Conservation (phyloP, 345 rosid genomes). For the Excoecaria cochinchinensis region DNA sequence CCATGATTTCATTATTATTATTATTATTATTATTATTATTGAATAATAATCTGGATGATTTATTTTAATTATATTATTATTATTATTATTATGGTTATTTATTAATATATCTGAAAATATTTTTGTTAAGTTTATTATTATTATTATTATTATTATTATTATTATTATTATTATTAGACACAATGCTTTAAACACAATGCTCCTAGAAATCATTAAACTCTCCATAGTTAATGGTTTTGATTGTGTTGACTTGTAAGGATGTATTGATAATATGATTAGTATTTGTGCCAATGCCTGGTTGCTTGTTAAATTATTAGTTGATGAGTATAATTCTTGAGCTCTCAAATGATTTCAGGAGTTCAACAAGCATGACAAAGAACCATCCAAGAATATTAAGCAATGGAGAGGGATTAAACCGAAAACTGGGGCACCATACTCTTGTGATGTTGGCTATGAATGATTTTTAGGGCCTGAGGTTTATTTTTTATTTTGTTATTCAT, state of each 20-base stretch:
- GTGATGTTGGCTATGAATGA: slow-evolving; percentile 94
- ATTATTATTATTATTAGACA: no score
- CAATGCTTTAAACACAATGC: neutral
- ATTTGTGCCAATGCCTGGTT: slow-evolving; percentile 15
- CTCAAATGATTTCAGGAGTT: slow-evolving; percentile 61
- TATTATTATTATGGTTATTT: no score
- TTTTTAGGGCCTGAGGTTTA: slow-evolving; percentile 98
- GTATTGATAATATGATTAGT: slow-evolving; percentile 4
- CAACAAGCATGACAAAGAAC: slow-evolving; percentile 97
- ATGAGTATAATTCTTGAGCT: neutral
- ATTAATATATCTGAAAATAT: no score
- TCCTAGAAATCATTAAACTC: neutral
- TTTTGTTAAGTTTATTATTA: no score
- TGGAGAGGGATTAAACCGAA: slow-evolving; percentile 93
- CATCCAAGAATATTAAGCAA: slow-evolving; percentile 80
- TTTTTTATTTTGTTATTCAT: slow-evolving; percentile 14
- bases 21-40: no score
- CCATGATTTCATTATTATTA: no score
- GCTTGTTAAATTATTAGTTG: slow-evolving; percentile 20
- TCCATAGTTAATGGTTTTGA: neutral
- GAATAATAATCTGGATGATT: no score
- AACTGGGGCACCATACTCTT: slow-evolving; percentile 96
- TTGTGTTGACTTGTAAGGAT: neutral
- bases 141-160: no score
- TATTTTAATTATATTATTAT: no score